Percentiles rank a stretch among this genome's conserved stretches.
phyloP scores from a whole-genome alignment of 805 yeast species.

The Candida incommunis region DNA sequence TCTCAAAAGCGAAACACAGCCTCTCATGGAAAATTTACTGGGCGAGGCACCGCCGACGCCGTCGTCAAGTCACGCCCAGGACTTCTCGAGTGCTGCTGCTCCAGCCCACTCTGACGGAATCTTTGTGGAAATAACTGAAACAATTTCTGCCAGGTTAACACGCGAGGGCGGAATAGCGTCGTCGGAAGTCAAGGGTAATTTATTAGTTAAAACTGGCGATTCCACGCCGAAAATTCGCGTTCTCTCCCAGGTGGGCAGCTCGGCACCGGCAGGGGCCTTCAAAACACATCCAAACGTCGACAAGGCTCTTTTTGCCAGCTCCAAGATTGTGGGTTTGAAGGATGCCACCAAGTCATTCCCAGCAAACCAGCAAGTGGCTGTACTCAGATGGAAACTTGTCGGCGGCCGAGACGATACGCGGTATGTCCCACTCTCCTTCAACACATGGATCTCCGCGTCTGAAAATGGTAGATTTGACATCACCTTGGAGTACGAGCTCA shows the following conservation, averaged over 20 bases:
- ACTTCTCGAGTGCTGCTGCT: not conserved
- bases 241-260: constrained; percentile 35
- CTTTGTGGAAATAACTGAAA: not conserved
- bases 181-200: constrained; percentile 79
- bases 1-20: constrained; percentile 11
- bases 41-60: not conserved
- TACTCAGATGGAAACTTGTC: constrained; percentile 78
- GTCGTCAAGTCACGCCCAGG: not conserved
- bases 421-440: constrained; percentile 53
- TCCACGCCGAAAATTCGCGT: constrained; percentile 57
- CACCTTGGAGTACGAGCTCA: constrained; percentile 79
- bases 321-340: constrained; percentile 53
- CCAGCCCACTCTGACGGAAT: not conserved
- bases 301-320: constrained; percentile 46
- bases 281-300: constrained; percentile 97
- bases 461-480: constrained; percentile 51
- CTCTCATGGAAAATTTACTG: not conserved
- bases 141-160: constrained; percentile 3
- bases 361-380: constrained; percentile 76
- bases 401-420: constrained; percentile 44
- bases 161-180: constrained; percentile 14
- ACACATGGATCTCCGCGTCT: constrained; percentile 69
- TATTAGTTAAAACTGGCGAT: constrained; percentile 76
- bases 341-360: constrained; percentile 78
- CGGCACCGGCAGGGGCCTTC: constrained; percentile 46